These are phyloP conservation scores for Lepiota venenata DNA, from an alignment of 768 basidiomycete genomes.

Conservation along the genomic window DNA sequence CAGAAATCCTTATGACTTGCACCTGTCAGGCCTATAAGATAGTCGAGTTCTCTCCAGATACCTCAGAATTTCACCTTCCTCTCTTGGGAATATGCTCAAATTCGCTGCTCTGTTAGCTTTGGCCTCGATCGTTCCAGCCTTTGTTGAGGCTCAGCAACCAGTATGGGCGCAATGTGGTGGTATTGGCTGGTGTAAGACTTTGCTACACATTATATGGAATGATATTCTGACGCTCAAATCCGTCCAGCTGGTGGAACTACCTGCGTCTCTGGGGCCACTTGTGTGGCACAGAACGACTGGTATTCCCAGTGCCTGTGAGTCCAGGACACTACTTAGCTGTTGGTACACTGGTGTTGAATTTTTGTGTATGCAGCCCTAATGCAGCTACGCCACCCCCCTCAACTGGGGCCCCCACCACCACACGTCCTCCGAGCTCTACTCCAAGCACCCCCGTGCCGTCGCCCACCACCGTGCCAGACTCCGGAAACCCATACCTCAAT, in stretches of 20 bases:
- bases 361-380: conserved; percentile 16
- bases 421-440: conserved; percentile 20
- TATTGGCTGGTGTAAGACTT: conserved; percentile 40
- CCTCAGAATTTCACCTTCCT: conserved; percentile 13
- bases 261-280: conserved; percentile 34
- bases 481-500: conserved; percentile 53
- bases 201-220: conserved; percentile 19
- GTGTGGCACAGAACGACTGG: conserved; percentile 30
- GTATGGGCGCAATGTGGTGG: conserved; percentile 56
- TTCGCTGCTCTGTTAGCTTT: conserved; percentile 32
- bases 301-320: conserved; percentile 42
- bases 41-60: not conserved
- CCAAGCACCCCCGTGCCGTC: conserved; percentile 21
- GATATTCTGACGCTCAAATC: not conserved
- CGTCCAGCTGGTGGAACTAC: conserved; percentile 34
- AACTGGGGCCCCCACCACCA: conserved; percentile 18
- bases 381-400: conserved; percentile 17
- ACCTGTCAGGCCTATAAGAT: conserved; percentile 19
- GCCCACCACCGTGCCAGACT: conserved; percentile 31
- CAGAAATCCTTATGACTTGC: conserved; percentile 4
- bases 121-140: conserved; percentile 26
- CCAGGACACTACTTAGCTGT: not conserved
- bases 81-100: conserved; percentile 39
- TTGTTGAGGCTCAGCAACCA: conserved; percentile 39
- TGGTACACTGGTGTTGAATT: not conserved